These are phyloP conservation scores for Porodaedalea pini DNA, from an alignment of 1,284 basidiomycete species.

Conservation along the genomic window DNA sequence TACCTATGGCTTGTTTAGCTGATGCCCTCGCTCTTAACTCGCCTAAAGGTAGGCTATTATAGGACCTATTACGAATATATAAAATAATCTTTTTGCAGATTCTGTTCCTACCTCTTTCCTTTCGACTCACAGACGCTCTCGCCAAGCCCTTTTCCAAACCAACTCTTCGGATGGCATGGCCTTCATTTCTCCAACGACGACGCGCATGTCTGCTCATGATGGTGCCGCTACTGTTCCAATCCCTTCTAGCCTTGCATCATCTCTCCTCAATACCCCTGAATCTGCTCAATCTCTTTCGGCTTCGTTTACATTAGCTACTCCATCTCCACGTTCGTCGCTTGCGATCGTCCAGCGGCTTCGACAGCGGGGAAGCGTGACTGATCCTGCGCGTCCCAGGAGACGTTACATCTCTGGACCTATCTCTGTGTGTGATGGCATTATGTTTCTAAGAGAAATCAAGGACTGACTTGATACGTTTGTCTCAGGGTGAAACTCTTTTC, in stretches of 20 bases:
- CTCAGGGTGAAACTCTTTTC: slow-evolving; percentile 39
- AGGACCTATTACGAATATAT: neutral
- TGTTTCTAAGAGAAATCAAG: neutral
- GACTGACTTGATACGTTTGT: neutral
- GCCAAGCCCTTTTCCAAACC: slow-evolving; percentile 46
- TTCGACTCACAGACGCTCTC: slow-evolving; percentile 55
- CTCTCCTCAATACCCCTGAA: slow-evolving; percentile 22
- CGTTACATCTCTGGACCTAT: slow-evolving; percentile 40
- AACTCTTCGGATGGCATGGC: slow-evolving; percentile 32
- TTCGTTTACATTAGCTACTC: slow-evolving; percentile 47
- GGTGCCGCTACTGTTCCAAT: slow-evolving; percentile 26
- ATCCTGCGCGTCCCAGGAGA: slow-evolving; percentile 64
- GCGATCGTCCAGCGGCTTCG: slow-evolving; percentile 51
- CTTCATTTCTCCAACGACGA: slow-evolving; percentile 27
- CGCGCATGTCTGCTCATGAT: slow-evolving; percentile 20
- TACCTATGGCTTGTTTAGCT: slow-evolving; percentile 3
- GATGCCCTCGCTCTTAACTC: slow-evolving; percentile 8
- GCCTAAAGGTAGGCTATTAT: slow-evolving; percentile 14
- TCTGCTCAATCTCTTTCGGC: slow-evolving; percentile 22
- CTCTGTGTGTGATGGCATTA: neutral
- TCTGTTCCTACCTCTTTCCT: slow-evolving; percentile 61
- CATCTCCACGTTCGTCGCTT: slow-evolving; percentile 60
- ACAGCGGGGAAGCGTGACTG: slow-evolving; percentile 62
- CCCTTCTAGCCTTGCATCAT: slow-evolving; percentile 13
- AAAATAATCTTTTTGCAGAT: slow-evolving; percentile 33